These are phyloP conservation scores for Sarocladiaceae sp. DNA, from an alignment of 2,329 filamentous ascomycete species.

Conservation along the genomic window DNA sequence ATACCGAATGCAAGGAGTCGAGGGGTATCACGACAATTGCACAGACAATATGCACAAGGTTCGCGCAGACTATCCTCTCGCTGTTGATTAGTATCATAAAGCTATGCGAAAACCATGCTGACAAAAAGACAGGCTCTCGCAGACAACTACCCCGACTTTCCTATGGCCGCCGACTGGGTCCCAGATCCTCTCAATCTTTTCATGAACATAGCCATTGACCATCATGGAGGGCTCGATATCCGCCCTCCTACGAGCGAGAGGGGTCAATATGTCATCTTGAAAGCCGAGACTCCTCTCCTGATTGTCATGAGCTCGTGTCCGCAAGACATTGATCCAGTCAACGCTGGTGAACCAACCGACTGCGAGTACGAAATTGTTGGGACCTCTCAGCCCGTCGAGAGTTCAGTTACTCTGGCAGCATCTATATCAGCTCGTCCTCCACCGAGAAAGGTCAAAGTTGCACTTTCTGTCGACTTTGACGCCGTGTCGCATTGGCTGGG, in stretches of 20 bases:
- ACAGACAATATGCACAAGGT: slow-evolving; percentile 30
- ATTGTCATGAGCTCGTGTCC: slow-evolving; percentile 36
- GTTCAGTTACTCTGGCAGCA: neutral
- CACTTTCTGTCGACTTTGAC: slow-evolving; percentile 40
- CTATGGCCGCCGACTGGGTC: slow-evolving; percentile 23
- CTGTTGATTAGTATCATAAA: neutral
- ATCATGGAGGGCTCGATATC: slow-evolving; percentile 25
- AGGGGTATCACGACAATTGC: slow-evolving; percentile 33
- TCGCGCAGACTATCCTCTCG: neutral
- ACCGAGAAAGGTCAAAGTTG: slow-evolving; percentile 19
- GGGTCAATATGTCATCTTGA: slow-evolving; percentile 27
- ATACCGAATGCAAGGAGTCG: slow-evolving; percentile 29
- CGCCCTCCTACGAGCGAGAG: slow-evolving; percentile 24
- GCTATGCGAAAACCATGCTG: neutral
- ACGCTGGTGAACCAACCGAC: slow-evolving; percentile 28
- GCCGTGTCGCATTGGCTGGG: slow-evolving; percentile 46
- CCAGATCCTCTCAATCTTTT: slow-evolving; percentile 37
- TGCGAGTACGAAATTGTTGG: slow-evolving; percentile 19
- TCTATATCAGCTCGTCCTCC: neutral
- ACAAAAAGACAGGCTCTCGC: slow-evolving; percentile 16
- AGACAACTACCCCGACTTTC: slow-evolving; percentile 18
- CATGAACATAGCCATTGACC: slow-evolving; percentile 34
- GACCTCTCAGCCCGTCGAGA: neutral
- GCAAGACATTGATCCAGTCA: slow-evolving; percentile 31
- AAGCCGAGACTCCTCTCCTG: slow-evolving; percentile 28